These are phyloP conservation scores for Syncephalis plumigaleata DNA, from an alignment of 371 early-diverging fungal species.

Conservation along the genomic window DNA sequence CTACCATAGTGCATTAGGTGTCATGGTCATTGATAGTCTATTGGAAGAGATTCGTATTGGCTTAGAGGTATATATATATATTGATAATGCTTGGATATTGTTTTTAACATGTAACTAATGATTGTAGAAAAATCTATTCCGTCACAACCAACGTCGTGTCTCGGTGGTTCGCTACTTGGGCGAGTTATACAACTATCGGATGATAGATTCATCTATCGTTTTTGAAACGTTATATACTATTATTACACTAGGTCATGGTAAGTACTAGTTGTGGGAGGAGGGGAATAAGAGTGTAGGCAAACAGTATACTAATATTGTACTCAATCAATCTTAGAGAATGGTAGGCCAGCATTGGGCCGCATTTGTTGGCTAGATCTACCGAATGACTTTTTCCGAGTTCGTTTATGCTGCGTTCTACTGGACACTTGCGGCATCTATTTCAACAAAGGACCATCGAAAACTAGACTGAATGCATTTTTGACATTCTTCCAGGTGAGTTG, in stretches of 20 bases:
- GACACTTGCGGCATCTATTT: constrained; percentile 80
- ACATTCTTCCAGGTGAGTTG: constrained; percentile 46
- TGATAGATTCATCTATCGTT: constrained; percentile 63
- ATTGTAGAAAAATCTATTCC: constrained; percentile 53
- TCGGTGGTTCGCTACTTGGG: constrained; percentile 70
- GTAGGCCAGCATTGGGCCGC: constrained; percentile 46
- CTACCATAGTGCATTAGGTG: constrained; percentile 74
- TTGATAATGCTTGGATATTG: no score
- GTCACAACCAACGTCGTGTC: constrained; percentile 78
- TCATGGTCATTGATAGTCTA: constrained; percentile 65
- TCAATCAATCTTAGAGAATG: constrained; percentile 27
- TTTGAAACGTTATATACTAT: constrained; percentile 76
- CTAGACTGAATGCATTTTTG: constrained; percentile 52
- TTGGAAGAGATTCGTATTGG: constrained; percentile 82
- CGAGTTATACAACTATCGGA: constrained; percentile 73
- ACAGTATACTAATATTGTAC: not conserved
- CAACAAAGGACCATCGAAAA: constrained; percentile 43
- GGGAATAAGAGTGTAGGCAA: no score
- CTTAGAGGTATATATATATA: constrained; percentile 27
- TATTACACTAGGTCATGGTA: constrained; percentile 71
- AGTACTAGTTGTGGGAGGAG: not conserved
- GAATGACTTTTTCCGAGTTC: constrained; percentile 84
- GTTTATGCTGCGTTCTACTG: constrained; percentile 71
- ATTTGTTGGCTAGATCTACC: constrained; percentile 59
- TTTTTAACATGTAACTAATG: no score